A percentile compares a stretch with the other conserved stretches of the same genome.
phyloP scores from a whole-genome alignment of 106 monocot genomes.

The Narthecium ossifragum region DNA sequence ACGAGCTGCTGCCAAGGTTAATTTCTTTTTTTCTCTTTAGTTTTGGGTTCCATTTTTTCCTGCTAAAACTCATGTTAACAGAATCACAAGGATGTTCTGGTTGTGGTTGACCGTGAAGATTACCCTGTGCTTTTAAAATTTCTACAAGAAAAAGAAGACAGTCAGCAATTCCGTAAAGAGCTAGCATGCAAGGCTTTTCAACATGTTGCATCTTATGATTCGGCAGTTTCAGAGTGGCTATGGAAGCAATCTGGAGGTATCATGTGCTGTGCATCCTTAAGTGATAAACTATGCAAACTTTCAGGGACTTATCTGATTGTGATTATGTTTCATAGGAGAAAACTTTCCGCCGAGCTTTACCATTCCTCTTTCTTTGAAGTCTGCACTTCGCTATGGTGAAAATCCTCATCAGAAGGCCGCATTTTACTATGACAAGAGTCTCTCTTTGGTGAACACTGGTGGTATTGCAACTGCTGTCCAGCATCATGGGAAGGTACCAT shows the following conservation, averaged over 20 bases:
- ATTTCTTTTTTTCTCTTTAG: background rate
- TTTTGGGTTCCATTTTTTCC: background rate
- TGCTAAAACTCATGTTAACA: conserved; percentile 16
- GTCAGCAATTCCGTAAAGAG: conserved; percentile 45
- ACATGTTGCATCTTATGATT: conserved; percentile 90
- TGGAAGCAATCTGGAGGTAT: conserved; percentile 84
- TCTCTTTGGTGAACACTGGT: conserved; percentile 83
- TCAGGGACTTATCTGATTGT: background rate
- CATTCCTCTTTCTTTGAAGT: conserved; percentile 57
- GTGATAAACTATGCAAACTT: background rate
- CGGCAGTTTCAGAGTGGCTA: conserved; percentile 95
- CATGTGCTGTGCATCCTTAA: background rate
- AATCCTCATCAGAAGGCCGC: conserved; percentile 98
- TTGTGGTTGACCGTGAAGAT: conserved; percentile 85
- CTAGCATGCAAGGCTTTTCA: conserved; percentile 98
- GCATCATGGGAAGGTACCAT: conserved; percentile 91
- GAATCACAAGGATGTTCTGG: conserved; percentile 96
- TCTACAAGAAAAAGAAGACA: conserved; percentile 67
- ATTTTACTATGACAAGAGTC: conserved; percentile 79
- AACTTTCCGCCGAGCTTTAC: conserved; percentile 77
- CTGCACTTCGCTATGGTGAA: conserved; percentile 85
- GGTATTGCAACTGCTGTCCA: conserved; percentile 94
- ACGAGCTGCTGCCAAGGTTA: conserved; percentile 91
- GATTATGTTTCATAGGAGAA: conserved; percentile 29
- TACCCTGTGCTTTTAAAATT: conserved; percentile 76